Percentiles rank a stretch among this genome's conserved stretches.
Evolutionary conservation across 164 flowering plant species (phyloP).

Genomic region (Nymphaea thermarum): DNA sequence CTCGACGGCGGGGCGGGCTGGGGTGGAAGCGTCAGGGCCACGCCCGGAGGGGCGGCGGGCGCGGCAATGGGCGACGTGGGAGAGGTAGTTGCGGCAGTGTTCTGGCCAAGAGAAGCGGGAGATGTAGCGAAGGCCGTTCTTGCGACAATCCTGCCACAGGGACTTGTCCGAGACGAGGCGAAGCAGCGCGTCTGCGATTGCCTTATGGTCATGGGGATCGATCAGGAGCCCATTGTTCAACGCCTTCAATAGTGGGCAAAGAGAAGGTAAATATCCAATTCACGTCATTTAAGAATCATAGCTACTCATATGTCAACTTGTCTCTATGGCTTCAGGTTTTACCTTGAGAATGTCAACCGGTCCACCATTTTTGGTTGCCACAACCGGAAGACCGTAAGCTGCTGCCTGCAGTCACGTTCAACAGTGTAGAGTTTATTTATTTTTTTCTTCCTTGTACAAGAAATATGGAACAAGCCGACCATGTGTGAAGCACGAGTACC

Average conservation of each 20-base stretch:
- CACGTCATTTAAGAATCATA: no score
- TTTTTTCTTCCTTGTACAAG: no score
- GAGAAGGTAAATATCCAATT: no score
- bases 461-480: not conserved
- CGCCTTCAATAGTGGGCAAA: conserved; percentile 19
- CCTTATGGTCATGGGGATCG: conserved; percentile 65
- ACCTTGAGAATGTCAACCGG: conserved; percentile 72
- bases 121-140: conserved; percentile 58
- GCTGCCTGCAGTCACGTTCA: conserved; percentile 38
- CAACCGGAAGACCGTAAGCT: conserved; percentile 65
- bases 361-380: conserved; percentile 71
- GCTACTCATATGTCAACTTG: no score
- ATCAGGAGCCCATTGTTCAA: conserved; percentile 58
- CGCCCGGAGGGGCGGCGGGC: conserved; percentile 37
- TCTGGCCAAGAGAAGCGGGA: conserved; percentile 81
- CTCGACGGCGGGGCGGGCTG: conserved; percentile 32
- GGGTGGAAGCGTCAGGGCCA: conserved; percentile 1
- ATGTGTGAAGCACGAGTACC: conserved; percentile 12
- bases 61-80: conserved; percentile 55
- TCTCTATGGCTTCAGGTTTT: not conserved
- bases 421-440: not conserved
- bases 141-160: conserved; percentile 60
- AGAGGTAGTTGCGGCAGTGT: conserved; percentile 66
- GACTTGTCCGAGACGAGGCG: conserved; percentile 65
- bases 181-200: conserved; percentile 62